Percentiles rank a stretch among this genome's conserved stretches.
Conservation (phyloP, 352 stramenopile genomes). For the Phytophthora cactorum region DNA sequence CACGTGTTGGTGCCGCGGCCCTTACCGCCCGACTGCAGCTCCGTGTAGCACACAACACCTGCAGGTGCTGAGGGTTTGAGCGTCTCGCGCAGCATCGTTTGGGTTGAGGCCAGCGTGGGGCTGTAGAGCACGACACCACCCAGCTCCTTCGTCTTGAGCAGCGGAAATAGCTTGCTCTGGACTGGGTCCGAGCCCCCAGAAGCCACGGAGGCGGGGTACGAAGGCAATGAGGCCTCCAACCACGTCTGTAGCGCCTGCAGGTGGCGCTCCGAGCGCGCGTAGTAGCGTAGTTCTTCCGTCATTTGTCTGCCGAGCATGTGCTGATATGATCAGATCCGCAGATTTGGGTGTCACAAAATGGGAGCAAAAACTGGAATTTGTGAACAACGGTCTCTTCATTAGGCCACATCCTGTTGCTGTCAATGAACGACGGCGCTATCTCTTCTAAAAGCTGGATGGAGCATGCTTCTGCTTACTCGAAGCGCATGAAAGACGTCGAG, state of each 20-base stretch:
- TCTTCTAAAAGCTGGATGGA: constrained; percentile 30
- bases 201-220: constrained; percentile 31
- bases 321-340: constrained; percentile 5
- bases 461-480: constrained; percentile 56
- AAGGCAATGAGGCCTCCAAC: constrained; percentile 43
- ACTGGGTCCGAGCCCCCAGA: constrained; percentile 36
- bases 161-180: constrained; percentile 57
- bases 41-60: constrained; percentile 81
- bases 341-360: constrained; percentile 17
- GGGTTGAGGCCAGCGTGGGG: constrained; percentile 75
- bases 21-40: constrained; percentile 79
- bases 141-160: constrained; percentile 66
- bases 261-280: constrained; percentile 77
- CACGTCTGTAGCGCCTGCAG: constrained; percentile 72
- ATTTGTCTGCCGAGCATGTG: constrained; percentile 57
- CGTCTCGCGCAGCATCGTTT: constrained; percentile 83
- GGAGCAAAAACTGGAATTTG: constrained; percentile 18
- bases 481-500: constrained; percentile 88
- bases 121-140: constrained; percentile 78
- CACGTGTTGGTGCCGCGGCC: constrained; percentile 89
- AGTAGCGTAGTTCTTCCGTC: constrained; percentile 75
- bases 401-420: constrained; percentile 26
- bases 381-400: constrained; percentile 23
- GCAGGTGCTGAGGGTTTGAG: constrained; percentile 66
- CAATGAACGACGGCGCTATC: constrained; percentile 20